Evolutionary conservation across 2,329 filamentous ascomycete species (phyloP).

Genomic region (Fusarium burgessii): DNA sequence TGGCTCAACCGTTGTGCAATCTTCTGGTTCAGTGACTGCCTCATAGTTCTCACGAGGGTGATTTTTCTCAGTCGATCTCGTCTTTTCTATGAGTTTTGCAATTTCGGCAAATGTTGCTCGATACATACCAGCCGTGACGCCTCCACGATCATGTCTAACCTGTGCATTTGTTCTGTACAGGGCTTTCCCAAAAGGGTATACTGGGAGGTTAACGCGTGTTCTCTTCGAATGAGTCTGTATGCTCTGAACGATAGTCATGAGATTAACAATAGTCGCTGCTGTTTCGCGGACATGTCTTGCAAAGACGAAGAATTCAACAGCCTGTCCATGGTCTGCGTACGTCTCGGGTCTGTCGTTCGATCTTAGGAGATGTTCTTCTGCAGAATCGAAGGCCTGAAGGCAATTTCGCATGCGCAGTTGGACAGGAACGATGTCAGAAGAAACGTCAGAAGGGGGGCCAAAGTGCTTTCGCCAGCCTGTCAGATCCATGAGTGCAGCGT

Average conservation of each 20-base stretch:
- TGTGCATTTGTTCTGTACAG: conserved; percentile 66
- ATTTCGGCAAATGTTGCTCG: conserved; percentile 60
- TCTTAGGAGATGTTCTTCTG: conserved; percentile 60
- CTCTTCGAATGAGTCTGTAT: conserved; percentile 58
- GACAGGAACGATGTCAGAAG: conserved; percentile 56
- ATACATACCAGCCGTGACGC: conserved; percentile 65
- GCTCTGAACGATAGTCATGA: conserved; percentile 60
- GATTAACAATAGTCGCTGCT: conserved; percentile 59
- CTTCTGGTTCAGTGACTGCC: conserved; percentile 37
- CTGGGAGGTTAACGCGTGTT: conserved; percentile 61
- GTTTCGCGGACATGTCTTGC: conserved; percentile 66
- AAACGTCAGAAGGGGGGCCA: conserved; percentile 57
- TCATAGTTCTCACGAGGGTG: conserved; percentile 38
- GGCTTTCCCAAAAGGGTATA: conserved; percentile 66
- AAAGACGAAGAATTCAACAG: conserved; percentile 66
- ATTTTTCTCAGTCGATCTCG: conserved; percentile 54
- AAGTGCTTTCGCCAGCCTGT: conserved; percentile 63
- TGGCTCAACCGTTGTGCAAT: conserved; percentile 55
- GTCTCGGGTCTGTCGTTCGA: conserved; percentile 59
- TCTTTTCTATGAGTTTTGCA: conserved; percentile 56
- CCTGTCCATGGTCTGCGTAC: conserved; percentile 61
- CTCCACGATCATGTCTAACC: conserved; percentile 69
- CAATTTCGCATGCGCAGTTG: conserved; percentile 56
- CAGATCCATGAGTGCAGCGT: conserved; percentile 66
- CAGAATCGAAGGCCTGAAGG: conserved; percentile 60